phyloP scores from a whole-genome alignment of 1,284 basidiomycete species.

The Trichosporon asahii region DNA sequence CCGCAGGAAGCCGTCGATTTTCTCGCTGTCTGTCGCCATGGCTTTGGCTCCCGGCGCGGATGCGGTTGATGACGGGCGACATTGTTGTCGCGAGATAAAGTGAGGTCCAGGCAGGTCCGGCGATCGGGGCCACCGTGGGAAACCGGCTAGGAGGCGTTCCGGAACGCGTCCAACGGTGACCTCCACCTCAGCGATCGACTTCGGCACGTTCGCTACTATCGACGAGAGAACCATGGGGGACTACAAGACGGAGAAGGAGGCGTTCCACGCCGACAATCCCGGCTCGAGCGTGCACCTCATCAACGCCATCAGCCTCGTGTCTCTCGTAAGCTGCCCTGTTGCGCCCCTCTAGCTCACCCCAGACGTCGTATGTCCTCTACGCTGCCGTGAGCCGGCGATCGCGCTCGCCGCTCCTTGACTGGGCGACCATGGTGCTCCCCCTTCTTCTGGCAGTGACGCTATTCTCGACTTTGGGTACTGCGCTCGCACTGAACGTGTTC shows the following conservation, averaged over 20 bases:
- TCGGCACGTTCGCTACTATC: not conserved
- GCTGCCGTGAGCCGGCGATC: constrained; percentile 56
- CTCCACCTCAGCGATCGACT: not conserved
- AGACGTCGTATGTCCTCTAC: constrained; percentile 71
- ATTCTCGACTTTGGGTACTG: constrained; percentile 58
- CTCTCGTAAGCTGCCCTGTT: constrained; percentile 60
- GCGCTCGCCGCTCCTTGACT: constrained; percentile 56
- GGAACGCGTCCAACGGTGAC: not conserved
- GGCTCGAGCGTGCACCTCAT: constrained; percentile 74
- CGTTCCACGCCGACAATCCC: constrained; percentile 74
- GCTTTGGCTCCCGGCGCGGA: not conserved
- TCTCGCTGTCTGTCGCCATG: not conserved
- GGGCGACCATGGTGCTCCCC: constrained; percentile 66
- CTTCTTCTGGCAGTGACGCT: constrained; percentile 74
- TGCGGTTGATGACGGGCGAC: not conserved
- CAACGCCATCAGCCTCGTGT: constrained; percentile 68
- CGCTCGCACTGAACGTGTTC: constrained; percentile 58
- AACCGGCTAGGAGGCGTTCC: not conserved
- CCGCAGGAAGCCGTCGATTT: constrained; percentile 20
- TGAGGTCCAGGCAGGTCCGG: not conserved
- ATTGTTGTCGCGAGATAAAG: not conserved
- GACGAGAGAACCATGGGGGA: constrained; percentile 32
- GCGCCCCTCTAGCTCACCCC: constrained; percentile 13
- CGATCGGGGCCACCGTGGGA: not conserved
- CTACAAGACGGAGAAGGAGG: constrained; percentile 83